Conservation (phyloP, 1,139 yeast species). For the Magnusiomyces fungicola region DNA sequence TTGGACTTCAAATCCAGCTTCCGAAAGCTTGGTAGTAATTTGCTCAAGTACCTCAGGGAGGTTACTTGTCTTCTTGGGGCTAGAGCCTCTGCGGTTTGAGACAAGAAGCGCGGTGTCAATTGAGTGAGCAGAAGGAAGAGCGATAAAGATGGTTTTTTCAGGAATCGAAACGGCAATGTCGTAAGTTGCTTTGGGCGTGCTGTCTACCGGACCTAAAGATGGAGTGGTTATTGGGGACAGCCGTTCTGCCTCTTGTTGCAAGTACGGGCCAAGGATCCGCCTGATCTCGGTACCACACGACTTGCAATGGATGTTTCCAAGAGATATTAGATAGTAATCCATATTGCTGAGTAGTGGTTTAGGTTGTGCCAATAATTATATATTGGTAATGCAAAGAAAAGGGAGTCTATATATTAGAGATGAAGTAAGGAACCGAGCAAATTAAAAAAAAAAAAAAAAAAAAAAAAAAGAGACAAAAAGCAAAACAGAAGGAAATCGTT, state of each 20-base stretch:
- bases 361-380: no score
- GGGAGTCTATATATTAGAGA: no score
- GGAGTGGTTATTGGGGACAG: no score
- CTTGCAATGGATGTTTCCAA: conserved; percentile 15
- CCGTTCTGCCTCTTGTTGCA: neutral
- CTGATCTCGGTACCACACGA: conserved; percentile 9
- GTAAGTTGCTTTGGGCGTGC: conserved; percentile 1
- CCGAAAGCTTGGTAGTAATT: conserved; percentile 8
- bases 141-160: conserved; percentile 8
- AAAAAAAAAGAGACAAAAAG: neutral
- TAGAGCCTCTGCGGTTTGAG: no score
- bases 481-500: neutral
- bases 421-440: neutral
- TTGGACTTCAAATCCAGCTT: conserved; percentile 29
- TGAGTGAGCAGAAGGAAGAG: conserved; percentile 6
- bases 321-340: conserved; percentile 10
- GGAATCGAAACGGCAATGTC: conserved; percentile 7
- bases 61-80: neutral
- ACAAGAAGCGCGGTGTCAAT: no score
- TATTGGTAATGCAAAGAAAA: no score
- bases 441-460: neutral
- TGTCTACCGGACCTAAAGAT: no score
- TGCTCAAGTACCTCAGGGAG: neutral
- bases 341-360: no score
- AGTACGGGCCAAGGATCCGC: conserved; percentile 2